A percentile compares a stretch with the other conserved stretches of the same genome.
Evolutionary conservation across 2,329 filamentous ascomycete species (phyloP).

Genomic region (Rosellinia necatrix): DNA sequence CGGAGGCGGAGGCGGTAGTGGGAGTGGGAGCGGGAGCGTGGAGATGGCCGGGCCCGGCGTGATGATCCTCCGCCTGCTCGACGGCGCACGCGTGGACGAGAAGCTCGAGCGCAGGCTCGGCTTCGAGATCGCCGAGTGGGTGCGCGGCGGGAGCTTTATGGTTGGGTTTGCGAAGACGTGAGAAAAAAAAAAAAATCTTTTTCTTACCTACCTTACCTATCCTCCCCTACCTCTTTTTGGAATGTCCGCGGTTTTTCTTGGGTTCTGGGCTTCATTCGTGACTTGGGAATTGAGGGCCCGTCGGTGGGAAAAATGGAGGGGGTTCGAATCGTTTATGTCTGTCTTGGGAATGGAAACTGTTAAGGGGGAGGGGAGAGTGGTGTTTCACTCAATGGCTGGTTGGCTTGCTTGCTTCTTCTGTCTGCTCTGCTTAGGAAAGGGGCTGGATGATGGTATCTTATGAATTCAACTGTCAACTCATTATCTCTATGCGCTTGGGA

Average conservation of each 20-base stretch:
- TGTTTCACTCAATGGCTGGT: too few species aligned
- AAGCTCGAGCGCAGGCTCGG: slow-evolving; percentile 74
- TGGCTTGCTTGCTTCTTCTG: too few species aligned
- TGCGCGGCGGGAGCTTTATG: slow-evolving; percentile 54
- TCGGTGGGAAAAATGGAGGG: neutral
- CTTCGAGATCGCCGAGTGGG: slow-evolving; percentile 89
- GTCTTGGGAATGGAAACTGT: neutral
- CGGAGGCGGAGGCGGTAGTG: neutral
- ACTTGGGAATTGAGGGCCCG: too few species aligned
- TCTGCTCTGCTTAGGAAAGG: too few species aligned
- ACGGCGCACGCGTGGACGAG: slow-evolving; percentile 58
- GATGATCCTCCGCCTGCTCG: slow-evolving; percentile 57
- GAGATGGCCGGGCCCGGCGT: slow-evolving; percentile 61
- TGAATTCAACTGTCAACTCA: slow-evolving; percentile 1
- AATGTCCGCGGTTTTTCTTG: too few species aligned
- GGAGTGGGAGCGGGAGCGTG: slow-evolving; percentile 49
- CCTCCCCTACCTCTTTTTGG: too few species aligned
- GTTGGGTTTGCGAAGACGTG: slow-evolving; percentile 30
- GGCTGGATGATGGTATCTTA: neutral
- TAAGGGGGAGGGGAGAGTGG: neutral
- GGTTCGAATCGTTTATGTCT: neutral
- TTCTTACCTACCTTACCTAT: too few species aligned
- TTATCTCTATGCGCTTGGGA: slow-evolving; percentile 10
- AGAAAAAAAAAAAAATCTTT: too few species aligned
- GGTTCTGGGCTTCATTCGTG: neutral